Base-by-base conservation (phyloP, 2,329 filamentous ascomycete genomes). In the Escovopsis sp. region DNA sequence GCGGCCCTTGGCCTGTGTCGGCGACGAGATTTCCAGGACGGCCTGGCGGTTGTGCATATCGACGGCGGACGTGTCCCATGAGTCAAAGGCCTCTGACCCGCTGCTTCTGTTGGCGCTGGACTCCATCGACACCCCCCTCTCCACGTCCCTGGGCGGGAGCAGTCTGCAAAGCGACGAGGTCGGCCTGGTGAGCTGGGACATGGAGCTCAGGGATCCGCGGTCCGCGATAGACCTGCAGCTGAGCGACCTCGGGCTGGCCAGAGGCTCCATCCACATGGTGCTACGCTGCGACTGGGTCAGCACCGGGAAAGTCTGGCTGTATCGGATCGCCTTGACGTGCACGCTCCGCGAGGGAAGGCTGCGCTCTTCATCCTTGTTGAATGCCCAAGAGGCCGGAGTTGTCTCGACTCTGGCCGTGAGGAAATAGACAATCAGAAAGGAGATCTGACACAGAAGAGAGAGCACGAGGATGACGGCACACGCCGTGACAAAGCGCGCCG, bases 61-160 rank as follows among this genome's bases (percentile, higher is more conserved):
- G 2, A 84, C 76, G 1, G 68, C 66, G 0, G 79, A 82, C 0
- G 79, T 84, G 52, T 86, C 81, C 82, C 82, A 86, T 2, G 72
- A 77, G 51, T 85, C 81, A 51, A 86, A 85, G 2, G 74, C 73
- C 46, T 82, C 78, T n/a, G 73, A 71, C 12, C 56, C 51, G 31
- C 60, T 61, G 30, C 42, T 41, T 13, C 55, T 55, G 37, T 60
- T 57, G 7, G 53, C 45, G 34, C 52, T 57, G 0, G 70, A 71
- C 6, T 73, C 69, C 9, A 71, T 54, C 1, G 75, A 78, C 7
- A 60, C 50, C 3, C 66, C 57, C 16, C 71, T 63, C 20, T 61
- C 60, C 16, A 60, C 63, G 40, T 66, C 62, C 43, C 56, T 61
- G 6, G 53, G 49, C 12, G 66, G 60, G 2, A 80, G 57, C 30